Percentiles rank a stretch among this genome's conserved stretches.
Conservation (phyloP, 176 grass and related monocot species). For the Oryza officinalis region DNA sequence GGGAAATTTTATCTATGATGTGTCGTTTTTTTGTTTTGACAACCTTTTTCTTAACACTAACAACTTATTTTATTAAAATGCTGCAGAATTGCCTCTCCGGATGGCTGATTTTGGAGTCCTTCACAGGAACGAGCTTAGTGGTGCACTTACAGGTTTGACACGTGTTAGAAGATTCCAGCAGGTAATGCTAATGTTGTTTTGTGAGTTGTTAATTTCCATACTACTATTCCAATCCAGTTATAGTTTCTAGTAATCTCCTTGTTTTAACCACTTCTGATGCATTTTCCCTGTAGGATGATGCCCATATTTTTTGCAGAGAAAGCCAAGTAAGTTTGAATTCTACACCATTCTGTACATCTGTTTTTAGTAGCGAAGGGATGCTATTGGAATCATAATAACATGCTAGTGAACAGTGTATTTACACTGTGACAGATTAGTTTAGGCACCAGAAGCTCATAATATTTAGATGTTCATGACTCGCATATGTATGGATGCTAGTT, state of each 20-base stretch:
- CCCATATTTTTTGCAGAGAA: constrained; percentile 97
- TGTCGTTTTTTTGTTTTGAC: neutral
- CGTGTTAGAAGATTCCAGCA: constrained; percentile 99
- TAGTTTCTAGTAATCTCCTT: neutral
- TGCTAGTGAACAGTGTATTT: neutral
- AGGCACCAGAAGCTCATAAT: neutral
- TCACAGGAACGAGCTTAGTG: constrained; percentile 94
- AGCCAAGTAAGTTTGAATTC: constrained; percentile 69
- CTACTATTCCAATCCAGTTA: neutral
- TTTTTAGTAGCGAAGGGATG: neutral
- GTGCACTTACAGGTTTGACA: constrained; percentile 95
- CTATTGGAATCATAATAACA: neutral
- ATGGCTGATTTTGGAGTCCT: constrained; percentile 98
- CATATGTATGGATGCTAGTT: neutral
- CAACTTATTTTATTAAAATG: constrained; percentile 21
- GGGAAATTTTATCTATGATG: neutral
- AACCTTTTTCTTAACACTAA: neutral
- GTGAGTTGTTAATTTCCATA: constrained; percentile 7
- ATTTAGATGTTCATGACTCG: neutral
- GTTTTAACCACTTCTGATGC: neutral
- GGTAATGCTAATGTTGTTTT: constrained; percentile 49
- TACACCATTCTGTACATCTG: neutral
- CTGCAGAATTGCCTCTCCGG: constrained; percentile 92
- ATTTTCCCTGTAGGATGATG: constrained; percentile 75
- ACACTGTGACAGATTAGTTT: neutral